Conservation (phyloP, 2,329 filamentous ascomycete species). For the Colletotrichum phormii region DNA sequence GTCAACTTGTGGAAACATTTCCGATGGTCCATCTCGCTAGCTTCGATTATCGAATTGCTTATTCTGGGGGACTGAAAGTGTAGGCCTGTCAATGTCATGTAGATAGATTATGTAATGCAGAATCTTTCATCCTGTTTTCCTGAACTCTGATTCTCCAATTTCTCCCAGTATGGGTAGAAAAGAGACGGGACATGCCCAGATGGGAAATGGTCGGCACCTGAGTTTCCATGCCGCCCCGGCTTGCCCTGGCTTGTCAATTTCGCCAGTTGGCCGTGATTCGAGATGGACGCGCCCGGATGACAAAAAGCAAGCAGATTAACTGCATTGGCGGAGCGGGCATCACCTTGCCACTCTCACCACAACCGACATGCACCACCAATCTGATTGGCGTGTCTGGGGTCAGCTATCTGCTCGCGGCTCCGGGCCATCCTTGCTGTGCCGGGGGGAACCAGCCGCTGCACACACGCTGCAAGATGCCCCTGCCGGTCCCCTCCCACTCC, state of each 20-base stretch:
- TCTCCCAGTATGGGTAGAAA: not conserved
- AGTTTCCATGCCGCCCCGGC: constrained; percentile 15
- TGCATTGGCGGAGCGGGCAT: constrained; percentile 10
- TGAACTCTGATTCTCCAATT: not conserved
- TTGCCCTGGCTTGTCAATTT: constrained; percentile 27
- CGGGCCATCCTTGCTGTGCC: constrained; percentile 14
- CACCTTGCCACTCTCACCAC: constrained; percentile 6
- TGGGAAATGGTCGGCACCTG: not conserved
- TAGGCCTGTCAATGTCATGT: no score
- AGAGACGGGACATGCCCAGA: not conserved
- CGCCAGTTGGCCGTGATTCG: constrained; percentile 21
- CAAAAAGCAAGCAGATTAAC: not conserved
- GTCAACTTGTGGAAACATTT: constrained; percentile 11
- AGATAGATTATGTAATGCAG: not conserved
- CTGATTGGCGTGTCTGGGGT: constrained; percentile 3
- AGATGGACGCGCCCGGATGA: constrained; percentile 12
- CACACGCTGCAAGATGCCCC: constrained; percentile 4
- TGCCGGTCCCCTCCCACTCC: not conserved
- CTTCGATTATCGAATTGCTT: constrained; percentile 10
- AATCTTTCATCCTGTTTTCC: not conserved
- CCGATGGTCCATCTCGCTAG: constrained; percentile 14
- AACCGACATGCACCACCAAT: not conserved
- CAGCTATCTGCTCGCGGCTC: not conserved
- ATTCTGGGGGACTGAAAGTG: not conserved
- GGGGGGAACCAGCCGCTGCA: constrained; percentile 2